phyloP scores from a whole-genome alignment of 768 basidiomycete species.

The Leccinum subgranulosum region DNA sequence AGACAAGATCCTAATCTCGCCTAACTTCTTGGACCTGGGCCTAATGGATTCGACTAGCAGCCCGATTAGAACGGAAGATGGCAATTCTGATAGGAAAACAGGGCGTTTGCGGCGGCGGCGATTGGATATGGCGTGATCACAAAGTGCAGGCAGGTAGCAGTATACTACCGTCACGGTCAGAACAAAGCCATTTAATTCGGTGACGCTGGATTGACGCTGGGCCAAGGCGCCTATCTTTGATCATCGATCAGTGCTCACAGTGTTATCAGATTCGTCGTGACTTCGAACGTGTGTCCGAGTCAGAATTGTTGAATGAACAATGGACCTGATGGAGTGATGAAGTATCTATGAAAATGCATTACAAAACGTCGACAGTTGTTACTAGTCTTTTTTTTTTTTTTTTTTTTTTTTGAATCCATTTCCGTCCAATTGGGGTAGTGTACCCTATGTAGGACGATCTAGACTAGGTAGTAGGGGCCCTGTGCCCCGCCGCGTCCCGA shows the following conservation, averaged over 20 bases:
- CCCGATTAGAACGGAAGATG: neutral
- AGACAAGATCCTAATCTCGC: neutral
- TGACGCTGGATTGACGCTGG: neutral
- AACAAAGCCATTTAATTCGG: neutral
- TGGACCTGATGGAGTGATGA: neutral
- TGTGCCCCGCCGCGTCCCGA: no score
- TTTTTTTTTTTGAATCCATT: no score
- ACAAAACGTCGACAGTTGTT: neutral
- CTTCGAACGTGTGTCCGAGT: no score
- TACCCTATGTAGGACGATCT: no score
- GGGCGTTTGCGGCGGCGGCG: neutral
- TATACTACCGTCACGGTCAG: neutral
- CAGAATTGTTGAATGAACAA: no score
- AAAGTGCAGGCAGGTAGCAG: neutral
- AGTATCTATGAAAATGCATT: neutral
- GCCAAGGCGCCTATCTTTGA: neutral
- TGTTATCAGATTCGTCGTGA: neutral
- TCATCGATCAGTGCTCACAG: neutral
- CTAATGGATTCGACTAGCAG: neutral
- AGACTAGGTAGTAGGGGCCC: no score
- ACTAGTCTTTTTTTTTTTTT: no score
- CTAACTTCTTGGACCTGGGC: neutral
- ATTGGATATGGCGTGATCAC: neutral
- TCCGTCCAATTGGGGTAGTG: no score
- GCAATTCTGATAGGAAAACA: neutral